A percentile compares a stretch with the other conserved stretches of the same genome.
These are phyloP conservation scores for Monotropa hypopitys DNA, from an alignment of 179 eudicot genomes.

Conservation along the genomic window DNA sequence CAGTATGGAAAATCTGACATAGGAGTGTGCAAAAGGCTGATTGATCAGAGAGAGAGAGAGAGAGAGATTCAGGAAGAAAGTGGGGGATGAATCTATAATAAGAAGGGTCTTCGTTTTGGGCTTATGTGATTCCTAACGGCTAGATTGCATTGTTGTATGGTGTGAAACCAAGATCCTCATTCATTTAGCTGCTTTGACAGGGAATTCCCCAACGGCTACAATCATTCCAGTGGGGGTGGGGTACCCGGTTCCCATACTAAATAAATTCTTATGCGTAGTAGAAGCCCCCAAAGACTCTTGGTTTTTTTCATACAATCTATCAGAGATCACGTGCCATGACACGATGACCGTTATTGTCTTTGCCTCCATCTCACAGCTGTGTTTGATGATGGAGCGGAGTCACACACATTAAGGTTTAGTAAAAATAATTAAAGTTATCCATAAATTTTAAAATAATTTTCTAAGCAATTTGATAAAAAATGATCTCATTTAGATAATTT, in stretches of 20 bases:
- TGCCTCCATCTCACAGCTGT: background rate
- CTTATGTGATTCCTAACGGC: conserved; percentile 27
- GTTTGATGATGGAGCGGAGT: too few species aligned
- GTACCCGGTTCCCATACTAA: too few species aligned
- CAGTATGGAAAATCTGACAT: background rate
- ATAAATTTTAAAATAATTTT: too few species aligned
- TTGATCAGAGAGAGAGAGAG: background rate
- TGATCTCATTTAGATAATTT: too few species aligned
- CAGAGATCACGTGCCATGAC: background rate
- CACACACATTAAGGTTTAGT: too few species aligned
- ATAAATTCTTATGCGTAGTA: background rate
- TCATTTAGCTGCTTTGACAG: background rate
- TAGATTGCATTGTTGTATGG: conserved; percentile 21
- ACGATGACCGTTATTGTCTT: background rate
- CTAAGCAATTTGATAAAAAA: too few species aligned
- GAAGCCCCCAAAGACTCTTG: background rate
- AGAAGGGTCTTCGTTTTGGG: background rate
- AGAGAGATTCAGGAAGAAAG: background rate
- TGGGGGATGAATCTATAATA: background rate
- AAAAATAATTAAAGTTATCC: too few species aligned
- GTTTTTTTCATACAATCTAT: background rate
- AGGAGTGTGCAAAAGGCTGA: background rate
- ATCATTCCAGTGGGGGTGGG: background rate
- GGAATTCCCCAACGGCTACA: conserved; percentile 7
- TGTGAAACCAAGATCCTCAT: background rate